Base-by-base conservation (phyloP, 768 basidiomycete genomes). In the Leucosporidium yakuticum region DNA sequence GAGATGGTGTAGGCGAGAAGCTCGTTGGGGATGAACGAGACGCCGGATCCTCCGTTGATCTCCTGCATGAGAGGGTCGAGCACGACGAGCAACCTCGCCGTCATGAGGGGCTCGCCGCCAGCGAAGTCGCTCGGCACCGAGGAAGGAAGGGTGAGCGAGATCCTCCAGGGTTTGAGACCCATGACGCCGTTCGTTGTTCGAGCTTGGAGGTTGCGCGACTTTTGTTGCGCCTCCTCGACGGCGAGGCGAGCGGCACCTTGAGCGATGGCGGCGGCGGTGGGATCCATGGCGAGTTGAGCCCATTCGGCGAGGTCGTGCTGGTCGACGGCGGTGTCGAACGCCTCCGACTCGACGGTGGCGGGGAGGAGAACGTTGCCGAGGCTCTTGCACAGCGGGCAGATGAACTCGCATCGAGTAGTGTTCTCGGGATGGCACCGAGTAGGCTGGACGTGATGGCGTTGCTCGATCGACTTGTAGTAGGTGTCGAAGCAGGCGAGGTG, bases 381-480 rank as follows among this genome's bases (percentile, higher is more conserved):
- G 74, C 90, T 92, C 80, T 98, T 98, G 82, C 96, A 99, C 6
- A 99, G 81, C 1, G 96, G 96, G 74, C 96, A 99, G 57, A 97
- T 89, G 80, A 88, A 98, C 75, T 99, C 96, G 73, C 89, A 88
- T 50, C 96, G 84, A 21, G 88, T 86, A n/a, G 93, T 91, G 74
- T 86, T 89, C 77, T 98, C 95, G 0, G 96, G 94, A 76, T 96
- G 95, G 71, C 93, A 91, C 49, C 96, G 82, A 9, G 91, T 91
- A 8, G 89, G 86, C 74, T 98, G 95, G 12, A 89, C 84, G 76
- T 95, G 92, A 19, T 94, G 88, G 69, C 89, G 87, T 31, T 73
- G 67, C 55, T 90, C 84, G 62, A 97, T 87, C 23, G 93, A 94
- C 3, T 84, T 77, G 71, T 85, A 92, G 78, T 97, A 98, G 3